Evolutionary conservation across 768 basidiomycete species (phyloP).

Genomic region (Albatrellus ellisii): DNA sequence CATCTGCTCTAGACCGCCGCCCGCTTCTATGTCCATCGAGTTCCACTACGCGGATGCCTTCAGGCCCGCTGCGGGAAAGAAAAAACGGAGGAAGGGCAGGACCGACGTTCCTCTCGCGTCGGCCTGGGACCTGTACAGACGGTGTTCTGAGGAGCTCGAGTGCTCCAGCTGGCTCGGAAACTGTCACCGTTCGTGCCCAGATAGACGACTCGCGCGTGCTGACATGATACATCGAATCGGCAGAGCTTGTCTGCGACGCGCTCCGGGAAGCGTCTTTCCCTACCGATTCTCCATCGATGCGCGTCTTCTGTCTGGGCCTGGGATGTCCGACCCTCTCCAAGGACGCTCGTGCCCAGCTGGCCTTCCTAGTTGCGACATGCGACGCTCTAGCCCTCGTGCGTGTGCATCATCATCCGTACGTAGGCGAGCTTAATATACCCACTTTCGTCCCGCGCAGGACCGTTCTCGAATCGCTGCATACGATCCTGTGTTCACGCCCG

Average conservation of each 20-base stretch:
- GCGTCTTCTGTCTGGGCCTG: conserved; percentile 57
- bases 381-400: conserved; percentile 46
- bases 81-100: background rate
- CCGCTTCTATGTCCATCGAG: background rate
- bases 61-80: background rate
- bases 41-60: background rate
- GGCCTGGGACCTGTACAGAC: background rate
- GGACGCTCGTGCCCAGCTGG: conserved; percentile 56
- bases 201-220: conserved; percentile 1
- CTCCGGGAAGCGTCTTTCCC: conserved; percentile 10
- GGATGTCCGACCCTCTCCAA: conserved; percentile 56
- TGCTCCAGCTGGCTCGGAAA: conserved; percentile 40
- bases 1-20: background rate
- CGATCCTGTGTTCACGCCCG: conserved; percentile 63
- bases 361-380: conserved; percentile 45
- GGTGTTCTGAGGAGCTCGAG: conserved; percentile 25
- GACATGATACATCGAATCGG: background rate
- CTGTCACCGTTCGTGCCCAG: conserved; percentile 34
- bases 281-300: no score
- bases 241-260: conserved; percentile 14
- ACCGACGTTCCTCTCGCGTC: background rate
- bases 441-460: conserved; percentile 26
- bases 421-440: conserved; percentile 10
- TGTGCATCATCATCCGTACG: conserved; percentile 17
- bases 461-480: conserved; percentile 36